Base-by-base conservation (phyloP, 768 basidiomycete species). In the Paxillus ammoniavirescens region DNA sequence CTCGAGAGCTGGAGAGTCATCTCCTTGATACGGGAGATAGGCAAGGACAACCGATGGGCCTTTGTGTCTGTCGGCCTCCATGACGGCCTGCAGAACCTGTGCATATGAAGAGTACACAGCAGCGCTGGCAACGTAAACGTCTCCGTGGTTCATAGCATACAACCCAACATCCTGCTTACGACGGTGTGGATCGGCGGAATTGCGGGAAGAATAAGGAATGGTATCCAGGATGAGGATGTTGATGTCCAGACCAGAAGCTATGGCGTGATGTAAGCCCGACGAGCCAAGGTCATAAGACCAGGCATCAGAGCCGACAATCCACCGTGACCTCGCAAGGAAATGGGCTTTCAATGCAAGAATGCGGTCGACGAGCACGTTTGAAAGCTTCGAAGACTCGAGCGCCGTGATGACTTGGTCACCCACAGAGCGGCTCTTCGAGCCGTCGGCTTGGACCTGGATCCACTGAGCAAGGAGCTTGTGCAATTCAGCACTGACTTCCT, bases 231-330 rank as follows among this genome's bases (percentile, higher is more conserved):
- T 85, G 68, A 99, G 89, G 53, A 98, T 83, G 75, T 99, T 99
- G 73, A 98, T 78, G 69, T 98, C 87, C 53, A 94, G 80, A 17
- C 87, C 84, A 6, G 94, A 96, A 17, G 94, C 85, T 50, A 98
- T 89, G 63, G 87, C 86, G 61, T 98, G 97, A 69, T 99, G 96
- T 37, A 99, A 77, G 45, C 96, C 97, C 2, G 93, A 96, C 2
- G 93, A 84, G 40, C 96, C 97, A 40, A 98, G 83, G 71, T 98
- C 97, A 68, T 97, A 93, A 0, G 95, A 89, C 97, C 97, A 98
- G 0, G 92, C 90, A 67, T 99, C 97, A 17, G 95, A 98, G 17
- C 96, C 94, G 61, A 99, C 89, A 70, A 99, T 98, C 97, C 97
- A 99, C 54, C 91, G 80, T 7, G 91, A 93, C 36, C 76, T 76